phyloP scores from a whole-genome alignment of 2,329 filamentous ascomycete species.

The Plenodomus biglobosus region DNA sequence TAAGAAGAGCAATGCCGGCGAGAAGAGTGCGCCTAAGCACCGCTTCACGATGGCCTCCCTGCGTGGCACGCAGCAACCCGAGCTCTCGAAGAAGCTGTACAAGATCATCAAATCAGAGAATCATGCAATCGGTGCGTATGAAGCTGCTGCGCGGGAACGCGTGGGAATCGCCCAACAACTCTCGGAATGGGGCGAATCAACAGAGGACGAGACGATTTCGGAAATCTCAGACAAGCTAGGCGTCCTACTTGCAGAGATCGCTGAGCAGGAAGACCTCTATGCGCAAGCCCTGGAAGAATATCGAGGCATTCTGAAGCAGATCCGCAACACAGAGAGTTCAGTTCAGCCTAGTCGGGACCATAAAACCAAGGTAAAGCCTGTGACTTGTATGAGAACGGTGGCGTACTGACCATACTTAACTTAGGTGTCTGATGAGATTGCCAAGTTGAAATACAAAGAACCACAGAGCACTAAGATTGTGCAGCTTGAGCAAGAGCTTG shows the following conservation, averaged over 20 bases:
- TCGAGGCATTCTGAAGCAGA: slow-evolving; percentile 79
- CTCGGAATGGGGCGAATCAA: slow-evolving; percentile 94
- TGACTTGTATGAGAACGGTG: neutral
- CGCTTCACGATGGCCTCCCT: slow-evolving; percentile 86
- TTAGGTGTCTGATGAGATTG: slow-evolving; percentile 84
- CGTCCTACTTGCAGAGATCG: slow-evolving; percentile 87
- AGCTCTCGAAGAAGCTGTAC: slow-evolving; percentile 85
- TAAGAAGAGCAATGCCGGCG: slow-evolving; percentile 54
- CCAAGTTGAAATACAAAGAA: slow-evolving; percentile 88
- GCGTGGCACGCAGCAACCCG: slow-evolving; percentile 79
- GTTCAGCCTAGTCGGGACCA: slow-evolving; percentile 90
- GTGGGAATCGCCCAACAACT: slow-evolving; percentile 84
- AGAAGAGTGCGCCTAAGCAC: slow-evolving; percentile 56
- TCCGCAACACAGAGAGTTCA: slow-evolving; percentile 92
- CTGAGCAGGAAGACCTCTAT: slow-evolving; percentile 88
- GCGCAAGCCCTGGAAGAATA: slow-evolving; percentile 86
- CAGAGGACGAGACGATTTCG: slow-evolving; percentile 79
- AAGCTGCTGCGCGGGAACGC: slow-evolving; percentile 81
- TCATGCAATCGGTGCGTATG: slow-evolving; percentile 80
- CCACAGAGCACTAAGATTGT: slow-evolving; percentile 79
- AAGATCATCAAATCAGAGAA: slow-evolving; percentile 95
- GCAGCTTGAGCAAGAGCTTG: slow-evolving; percentile 91
- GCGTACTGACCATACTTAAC: slow-evolving; percentile 4
- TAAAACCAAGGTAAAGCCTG: slow-evolving; percentile 65
- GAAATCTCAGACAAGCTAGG: slow-evolving; percentile 96